Evolutionary conservation across 2,329 filamentous ascomycete species (phyloP).

Genomic region (Botrytis fragariae): DNA sequence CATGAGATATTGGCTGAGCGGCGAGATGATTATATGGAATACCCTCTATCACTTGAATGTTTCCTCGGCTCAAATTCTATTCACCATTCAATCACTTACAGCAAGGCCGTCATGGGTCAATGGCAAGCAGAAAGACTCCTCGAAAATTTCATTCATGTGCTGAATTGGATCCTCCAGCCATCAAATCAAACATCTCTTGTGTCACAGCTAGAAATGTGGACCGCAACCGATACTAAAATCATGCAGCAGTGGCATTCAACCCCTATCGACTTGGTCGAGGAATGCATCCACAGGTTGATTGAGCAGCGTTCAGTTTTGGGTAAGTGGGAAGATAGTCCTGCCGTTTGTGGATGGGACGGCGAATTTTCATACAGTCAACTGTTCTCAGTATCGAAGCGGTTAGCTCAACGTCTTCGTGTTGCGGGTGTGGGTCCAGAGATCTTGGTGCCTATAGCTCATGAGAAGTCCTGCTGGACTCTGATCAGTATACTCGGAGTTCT

Average conservation of each 20-base stretch:
- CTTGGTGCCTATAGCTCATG: background rate
- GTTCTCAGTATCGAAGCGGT: background rate
- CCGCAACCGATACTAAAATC: background rate
- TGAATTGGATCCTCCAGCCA: background rate
- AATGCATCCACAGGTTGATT: background rate
- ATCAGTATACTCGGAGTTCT: conserved; percentile 36
- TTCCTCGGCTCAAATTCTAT: background rate
- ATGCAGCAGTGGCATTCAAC: background rate
- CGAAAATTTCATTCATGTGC: background rate
- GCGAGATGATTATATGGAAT: background rate
- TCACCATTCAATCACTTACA: background rate
- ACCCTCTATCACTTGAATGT: background rate
- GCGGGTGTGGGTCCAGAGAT: background rate
- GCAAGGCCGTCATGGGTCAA: background rate
- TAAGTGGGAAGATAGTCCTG: background rate
- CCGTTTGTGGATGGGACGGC: background rate
- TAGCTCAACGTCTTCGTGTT: background rate
- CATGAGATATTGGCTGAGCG: background rate
- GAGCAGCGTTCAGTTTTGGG: background rate
- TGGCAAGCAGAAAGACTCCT: background rate
- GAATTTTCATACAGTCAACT: background rate
- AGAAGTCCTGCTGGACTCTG: conserved; percentile 31
- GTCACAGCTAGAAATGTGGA: background rate
- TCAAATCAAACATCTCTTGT: background rate
- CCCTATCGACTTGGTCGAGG: background rate